Percentiles rank a stretch among this genome's conserved stretches.
Evolutionary conservation across 2,329 filamentous ascomycete genomes (phyloP).

Genomic region (Pyrenophora graminea): DNA sequence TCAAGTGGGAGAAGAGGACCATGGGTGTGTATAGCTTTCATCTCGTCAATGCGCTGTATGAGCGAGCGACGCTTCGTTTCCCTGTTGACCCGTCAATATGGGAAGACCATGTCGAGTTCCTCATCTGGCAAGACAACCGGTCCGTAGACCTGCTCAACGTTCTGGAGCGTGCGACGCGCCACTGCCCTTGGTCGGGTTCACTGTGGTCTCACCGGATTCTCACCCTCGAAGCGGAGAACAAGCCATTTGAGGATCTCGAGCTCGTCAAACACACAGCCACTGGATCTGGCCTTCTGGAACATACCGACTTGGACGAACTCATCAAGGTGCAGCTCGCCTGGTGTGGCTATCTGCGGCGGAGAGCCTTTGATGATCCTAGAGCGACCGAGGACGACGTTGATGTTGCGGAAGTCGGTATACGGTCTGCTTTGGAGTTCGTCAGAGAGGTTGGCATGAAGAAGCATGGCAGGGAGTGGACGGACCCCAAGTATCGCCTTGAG

Average conservation of each 20-base stretch:
- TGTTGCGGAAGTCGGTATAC: conserved; percentile 86
- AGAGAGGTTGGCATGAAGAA: conserved; percentile 75
- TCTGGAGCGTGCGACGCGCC: conserved; percentile 78
- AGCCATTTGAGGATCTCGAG: conserved; percentile 79
- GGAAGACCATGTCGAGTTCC: conserved; percentile 81
- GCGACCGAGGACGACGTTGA: conserved; percentile 78
- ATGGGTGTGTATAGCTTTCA: conserved; percentile 58
- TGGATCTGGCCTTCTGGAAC: conserved; percentile 80
- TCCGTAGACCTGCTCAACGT: conserved; percentile 65
- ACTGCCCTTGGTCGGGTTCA: conserved; percentile 90
- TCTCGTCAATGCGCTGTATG: conserved; percentile 68
- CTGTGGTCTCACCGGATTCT: conserved; percentile 91
- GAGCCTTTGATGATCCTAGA: conserved; percentile 72
- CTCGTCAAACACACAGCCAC: conserved; percentile 91
- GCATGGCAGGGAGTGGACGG: conserved; percentile 75
- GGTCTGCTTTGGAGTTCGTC: conserved; percentile 83
- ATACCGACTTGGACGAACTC: conserved; percentile 82
- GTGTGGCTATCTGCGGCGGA: conserved; percentile 90
- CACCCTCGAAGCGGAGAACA: conserved; percentile 76
- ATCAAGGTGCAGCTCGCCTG: conserved; percentile 91
- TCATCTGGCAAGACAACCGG: conserved; percentile 58
- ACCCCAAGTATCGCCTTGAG: conserved; percentile 85
- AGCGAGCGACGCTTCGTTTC: conserved; percentile 75
- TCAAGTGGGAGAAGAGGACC: conserved; percentile 80
- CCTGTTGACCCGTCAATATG: conserved; percentile 75